A percentile compares a stretch with the other conserved stretches of the same genome.
Conservation (phyloP, 148 eudicot genomes). For the Spergularia bocconei region DNA sequence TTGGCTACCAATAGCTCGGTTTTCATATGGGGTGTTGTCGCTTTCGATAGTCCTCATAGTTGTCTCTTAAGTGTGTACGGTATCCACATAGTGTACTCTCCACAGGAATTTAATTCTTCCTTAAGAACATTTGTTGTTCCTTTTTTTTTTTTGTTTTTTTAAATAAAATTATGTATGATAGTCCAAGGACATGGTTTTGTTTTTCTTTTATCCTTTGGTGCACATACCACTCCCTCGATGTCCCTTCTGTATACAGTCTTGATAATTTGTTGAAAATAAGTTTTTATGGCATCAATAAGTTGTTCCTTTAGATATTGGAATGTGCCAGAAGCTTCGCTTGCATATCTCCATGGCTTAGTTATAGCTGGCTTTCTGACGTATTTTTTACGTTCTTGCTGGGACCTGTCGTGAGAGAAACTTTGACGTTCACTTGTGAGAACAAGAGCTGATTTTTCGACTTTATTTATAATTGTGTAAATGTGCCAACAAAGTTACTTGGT, state of each 20-base stretch:
- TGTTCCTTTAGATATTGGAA: not conserved
- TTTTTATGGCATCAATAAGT: not conserved
- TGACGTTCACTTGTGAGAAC: constrained; percentile 5
- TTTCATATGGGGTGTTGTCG: not conserved
- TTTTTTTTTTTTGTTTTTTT: too few relatives aligned
- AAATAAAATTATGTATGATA: too few relatives aligned
- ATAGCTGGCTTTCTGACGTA: not conserved
- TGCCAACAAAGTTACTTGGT: not conserved
- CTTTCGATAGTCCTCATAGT: not conserved
- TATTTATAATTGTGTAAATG: not conserved
- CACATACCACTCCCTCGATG: too few relatives aligned
- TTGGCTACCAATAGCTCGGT: not conserved
- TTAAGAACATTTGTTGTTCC: too few relatives aligned
- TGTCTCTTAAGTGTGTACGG: not conserved
- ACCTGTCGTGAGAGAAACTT: not conserved
- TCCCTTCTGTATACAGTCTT: too few relatives aligned
- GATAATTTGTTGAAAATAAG: not conserved
- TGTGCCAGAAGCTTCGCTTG: not conserved
- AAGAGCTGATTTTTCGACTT: not conserved
- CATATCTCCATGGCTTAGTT: not conserved
- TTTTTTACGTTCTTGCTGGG: not conserved
- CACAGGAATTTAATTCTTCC: too few relatives aligned
- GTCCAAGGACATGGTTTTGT: too few relatives aligned
- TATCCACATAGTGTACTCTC: not conserved
- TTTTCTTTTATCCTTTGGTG: too few relatives aligned